A percentile compares a stretch with the other conserved stretches of the same genome.
Evolutionary conservation across 495 filamentous ascomycete species (phyloP).

Genomic region (Schizothecium vesticola): DNA sequence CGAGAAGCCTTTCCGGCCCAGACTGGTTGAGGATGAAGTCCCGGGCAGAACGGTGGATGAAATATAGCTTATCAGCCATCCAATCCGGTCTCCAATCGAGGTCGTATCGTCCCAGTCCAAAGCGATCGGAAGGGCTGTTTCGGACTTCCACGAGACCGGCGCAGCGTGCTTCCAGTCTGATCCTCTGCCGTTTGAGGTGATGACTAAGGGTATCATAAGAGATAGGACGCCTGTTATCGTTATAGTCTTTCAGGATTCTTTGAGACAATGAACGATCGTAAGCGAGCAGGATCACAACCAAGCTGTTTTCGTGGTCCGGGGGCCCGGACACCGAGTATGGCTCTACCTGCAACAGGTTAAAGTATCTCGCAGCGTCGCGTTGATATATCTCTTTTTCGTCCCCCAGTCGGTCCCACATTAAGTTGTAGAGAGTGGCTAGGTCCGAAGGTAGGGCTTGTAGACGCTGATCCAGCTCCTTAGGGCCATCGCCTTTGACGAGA

Average conservation of each 20-base stretch:
- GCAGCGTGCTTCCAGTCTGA: background rate
- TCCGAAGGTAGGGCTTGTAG: background rate
- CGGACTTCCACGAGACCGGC: background rate
- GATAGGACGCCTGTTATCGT: background rate
- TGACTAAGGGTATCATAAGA: background rate
- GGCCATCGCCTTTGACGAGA: background rate
- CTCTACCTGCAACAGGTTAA: too few relatives aligned
- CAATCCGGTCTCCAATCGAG: too few relatives aligned
- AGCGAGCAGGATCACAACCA: background rate
- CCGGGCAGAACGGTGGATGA: background rate
- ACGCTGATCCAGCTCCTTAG: background rate
- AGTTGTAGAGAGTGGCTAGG: background rate
- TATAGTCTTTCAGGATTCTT: background rate
- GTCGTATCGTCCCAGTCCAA: too few relatives aligned
- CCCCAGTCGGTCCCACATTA: conserved; percentile 3
- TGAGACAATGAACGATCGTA: background rate
- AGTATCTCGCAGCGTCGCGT: background rate
- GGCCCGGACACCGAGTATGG: too few relatives aligned
- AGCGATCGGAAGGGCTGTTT: background rate
- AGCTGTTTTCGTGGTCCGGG: too few relatives aligned
- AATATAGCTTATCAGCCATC: background rate
- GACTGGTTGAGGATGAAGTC: background rate
- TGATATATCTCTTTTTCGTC: conserved; percentile 5
- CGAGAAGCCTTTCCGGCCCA: background rate
- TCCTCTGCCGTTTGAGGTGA: background rate